Base-by-base conservation (phyloP, 768 basidiomycete genomes). In the Serendipita indica region DNA sequence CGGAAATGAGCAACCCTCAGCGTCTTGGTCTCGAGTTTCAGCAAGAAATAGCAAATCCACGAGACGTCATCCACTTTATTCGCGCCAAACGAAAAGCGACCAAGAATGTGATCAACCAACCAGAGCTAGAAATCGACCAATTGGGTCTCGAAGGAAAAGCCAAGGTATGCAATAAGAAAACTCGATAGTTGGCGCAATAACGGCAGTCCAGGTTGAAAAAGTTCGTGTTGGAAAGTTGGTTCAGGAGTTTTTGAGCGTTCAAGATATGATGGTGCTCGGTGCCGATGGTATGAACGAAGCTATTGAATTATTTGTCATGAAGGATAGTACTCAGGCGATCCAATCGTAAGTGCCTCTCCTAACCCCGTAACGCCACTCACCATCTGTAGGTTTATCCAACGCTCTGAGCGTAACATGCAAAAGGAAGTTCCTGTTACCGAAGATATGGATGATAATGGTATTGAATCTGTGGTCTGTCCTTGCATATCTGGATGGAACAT, bases 11-110 rank as follows among this genome's bases (percentile, higher is more conserved):
- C 58, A 99, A 99, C 68, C 93, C 94, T 22, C 85, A 94, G 57
- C 85, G 96, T 7, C 96, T 99, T 68, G 94, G 96, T 1, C 92
- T 94, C 68, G 89, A 94, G 68, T 97, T 97, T 69, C 79, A 83
- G 63, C 89, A 89, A 1, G 79, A 78, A 20, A 78, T 98, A 33
- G 96, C 96, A 10, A 99, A 99, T 67, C 94, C 96, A 14, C 79
- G 90, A 27, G 94, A 98, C 67, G 79, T 96, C 22, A 79, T 99
- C 28, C 79, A 89, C 33, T 98, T 96, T 72, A 84, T 90, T 68
- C 83, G 89, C 20, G 76, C 84, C 39, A 90, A 89, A 70, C 64
- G 74, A 59, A 72, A 76, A 25, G 64, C 70, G 3, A 70, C 69
- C 27, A 88, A 87, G 62, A 82, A 90, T 45, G 70, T 72, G 7